Base-by-base conservation (phyloP, 2,329 filamentous ascomycete species). In the Emmonsiellopsis sp. region DNA sequence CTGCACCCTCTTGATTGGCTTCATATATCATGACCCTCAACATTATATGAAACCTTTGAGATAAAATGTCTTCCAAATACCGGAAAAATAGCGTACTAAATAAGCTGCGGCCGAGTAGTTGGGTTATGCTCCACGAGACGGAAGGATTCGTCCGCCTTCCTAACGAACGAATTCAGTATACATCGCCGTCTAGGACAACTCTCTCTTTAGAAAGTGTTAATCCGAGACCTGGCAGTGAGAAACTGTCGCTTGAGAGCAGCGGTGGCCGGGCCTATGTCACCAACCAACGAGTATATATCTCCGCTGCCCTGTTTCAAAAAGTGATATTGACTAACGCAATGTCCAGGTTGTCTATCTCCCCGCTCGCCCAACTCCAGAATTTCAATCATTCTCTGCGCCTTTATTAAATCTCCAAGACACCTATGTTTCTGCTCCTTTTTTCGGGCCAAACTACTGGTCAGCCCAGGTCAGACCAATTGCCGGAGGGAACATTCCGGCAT, bases 361-460 rank as follows among this genome's bases (percentile, higher is more conserved):
- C 14, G 75, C 82, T 51, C 79, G 82, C 54, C 79, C 84, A 4
- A 87, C 85, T 14, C 68, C 74, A 14, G 66, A 82, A 50, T 82
- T 96, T 65, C 84, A 92, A 68, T 95, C 90, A 49, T 96, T 97
- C 71, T 89, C 89, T 42, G 84, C 86, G 0, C 91, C 91, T 42
- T 86, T 96, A 56, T 80, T 95, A 58, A 91, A 92, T 66, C 81
- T 95, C 44, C 82, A 88, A 69, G 92, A 97, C 70, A 87, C 87
- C 6, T 88, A 87, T 64, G 87, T 94, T 56, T 84, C 85, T 34
- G 88, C 91, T 2, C 91, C 92, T 36, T 95, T 91, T 77, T 95
- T 95, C 68, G 91, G 92, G 17, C 86, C 89, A 4, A 96, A 95
- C 76, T 86, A 87, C 59, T 97, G 91, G 91, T 83, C 83, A 53